Conservation (phyloP, 2,329 filamentous ascomycete species). For the Trichoderma asperellum region DNA sequence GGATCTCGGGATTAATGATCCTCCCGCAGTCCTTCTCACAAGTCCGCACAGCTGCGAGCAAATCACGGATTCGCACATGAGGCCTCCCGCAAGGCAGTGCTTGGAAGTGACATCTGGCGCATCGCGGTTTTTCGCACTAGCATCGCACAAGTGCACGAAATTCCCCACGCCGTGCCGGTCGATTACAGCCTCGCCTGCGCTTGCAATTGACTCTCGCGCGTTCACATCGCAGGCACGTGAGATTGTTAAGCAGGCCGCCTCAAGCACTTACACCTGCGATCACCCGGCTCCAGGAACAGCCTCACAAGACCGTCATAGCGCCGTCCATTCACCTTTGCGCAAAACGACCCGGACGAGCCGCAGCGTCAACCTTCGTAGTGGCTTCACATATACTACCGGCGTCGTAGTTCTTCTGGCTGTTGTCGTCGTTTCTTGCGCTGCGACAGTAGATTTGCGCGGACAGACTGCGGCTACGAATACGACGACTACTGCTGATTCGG, state of each 20-base stretch:
- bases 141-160: background rate
- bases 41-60: background rate
- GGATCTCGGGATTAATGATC: background rate
- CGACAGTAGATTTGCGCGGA: background rate
- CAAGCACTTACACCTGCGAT: conserved; percentile 6
- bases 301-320: background rate
- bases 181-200: background rate
- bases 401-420: conserved; percentile 12
- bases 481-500: background rate
- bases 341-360: conserved; percentile 1
- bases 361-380: conserved; percentile 13
- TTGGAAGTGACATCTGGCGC: conserved; percentile 12
- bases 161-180: conserved; percentile 4
- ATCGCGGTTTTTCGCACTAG: conserved; percentile 10
- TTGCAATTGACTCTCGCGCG: background rate
- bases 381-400: conserved; percentile 2
- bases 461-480: background rate
- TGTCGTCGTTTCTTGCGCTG: background rate
- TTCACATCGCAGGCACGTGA: conserved; percentile 15
- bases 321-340: background rate
- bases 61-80: conserved; percentile 20
- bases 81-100: conserved; percentile 20
- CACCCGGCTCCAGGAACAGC: background rate
- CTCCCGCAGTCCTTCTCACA: background rate
- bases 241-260: background rate